Evolutionary conservation across 2,329 filamentous ascomycete genomes (phyloP).

Genomic region (Colletotrichum lini): DNA sequence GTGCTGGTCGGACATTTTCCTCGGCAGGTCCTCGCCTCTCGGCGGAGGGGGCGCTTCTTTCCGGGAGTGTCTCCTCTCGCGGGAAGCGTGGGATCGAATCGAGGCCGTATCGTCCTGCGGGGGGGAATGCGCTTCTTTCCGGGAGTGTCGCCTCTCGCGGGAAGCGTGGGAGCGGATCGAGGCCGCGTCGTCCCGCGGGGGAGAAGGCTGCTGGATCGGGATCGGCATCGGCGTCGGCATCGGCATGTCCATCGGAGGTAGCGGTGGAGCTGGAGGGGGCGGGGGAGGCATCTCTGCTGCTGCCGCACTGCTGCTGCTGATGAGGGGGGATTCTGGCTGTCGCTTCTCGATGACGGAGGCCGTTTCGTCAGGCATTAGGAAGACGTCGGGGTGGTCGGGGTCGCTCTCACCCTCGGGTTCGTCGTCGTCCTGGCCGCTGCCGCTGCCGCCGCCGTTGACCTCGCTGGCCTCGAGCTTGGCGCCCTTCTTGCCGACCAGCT

Average conservation of each 20-base stretch:
- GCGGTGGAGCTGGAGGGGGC: conserved; percentile 34
- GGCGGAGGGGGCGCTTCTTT: conserved; percentile 22
- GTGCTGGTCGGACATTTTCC: conserved; percentile 34
- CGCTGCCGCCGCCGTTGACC: conserved; percentile 32
- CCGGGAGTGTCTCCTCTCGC: conserved; percentile 35
- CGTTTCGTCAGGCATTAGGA: conserved; percentile 23
- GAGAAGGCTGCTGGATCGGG: conserved; percentile 22
- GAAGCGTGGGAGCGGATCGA: conserved; percentile 40
- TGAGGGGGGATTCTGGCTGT: conserved; percentile 24
- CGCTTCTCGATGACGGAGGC: conserved; percentile 18
- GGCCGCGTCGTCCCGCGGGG: conserved; percentile 30
- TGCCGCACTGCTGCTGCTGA: neutral
- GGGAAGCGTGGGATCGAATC: conserved; percentile 36
- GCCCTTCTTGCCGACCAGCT: conserved; percentile 36
- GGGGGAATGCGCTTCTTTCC: conserved; percentile 22
- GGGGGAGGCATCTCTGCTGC: conserved; percentile 30
- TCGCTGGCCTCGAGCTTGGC: conserved; percentile 36
- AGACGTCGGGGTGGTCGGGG: conserved; percentile 22
- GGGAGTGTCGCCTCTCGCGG: conserved; percentile 31
- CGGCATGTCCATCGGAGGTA: conserved; percentile 28
- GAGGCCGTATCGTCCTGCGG: conserved; percentile 25
- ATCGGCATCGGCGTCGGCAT: conserved; percentile 19
- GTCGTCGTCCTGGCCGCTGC: conserved; percentile 26
- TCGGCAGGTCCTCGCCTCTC: conserved; percentile 27
- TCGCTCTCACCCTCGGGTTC: conserved; percentile 36